Conservation (phyloP, 345 rosid genomes). For the Leavenworthia alabamica region DNA sequence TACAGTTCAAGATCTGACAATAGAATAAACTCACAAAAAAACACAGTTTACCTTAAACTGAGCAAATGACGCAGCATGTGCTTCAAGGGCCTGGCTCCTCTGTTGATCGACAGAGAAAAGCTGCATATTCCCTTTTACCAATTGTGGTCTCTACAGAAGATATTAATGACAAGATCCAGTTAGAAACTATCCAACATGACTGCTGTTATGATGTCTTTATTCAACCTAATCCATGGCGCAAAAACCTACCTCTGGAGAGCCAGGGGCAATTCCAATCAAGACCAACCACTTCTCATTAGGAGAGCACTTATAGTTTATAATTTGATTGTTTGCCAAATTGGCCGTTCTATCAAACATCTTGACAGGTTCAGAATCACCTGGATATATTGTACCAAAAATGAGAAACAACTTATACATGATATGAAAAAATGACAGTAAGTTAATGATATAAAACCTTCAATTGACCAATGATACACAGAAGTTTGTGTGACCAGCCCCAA, state of each 20-base stretch:
- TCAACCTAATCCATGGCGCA: background rate
- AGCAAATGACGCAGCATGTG: constrained; percentile 99
- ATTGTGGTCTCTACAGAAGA: constrained; percentile 66
- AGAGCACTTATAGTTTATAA: constrained; percentile 91
- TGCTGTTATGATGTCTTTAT: background rate
- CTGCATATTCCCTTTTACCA: constrained; percentile 95
- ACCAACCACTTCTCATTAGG: constrained; percentile 97
- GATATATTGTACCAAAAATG: constrained; percentile 12
- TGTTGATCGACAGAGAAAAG: constrained; percentile 95
- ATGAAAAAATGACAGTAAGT: constrained; percentile 1
- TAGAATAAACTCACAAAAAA: background rate
- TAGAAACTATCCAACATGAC: background rate
- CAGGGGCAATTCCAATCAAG: constrained; percentile 97
- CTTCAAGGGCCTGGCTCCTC: constrained; percentile 99
- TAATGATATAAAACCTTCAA: constrained; percentile 61
- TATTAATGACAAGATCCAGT: constrained; percentile 14
- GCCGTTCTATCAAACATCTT: constrained; percentile 99
- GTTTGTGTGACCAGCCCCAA: constrained; percentile 92
- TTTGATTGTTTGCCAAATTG: constrained; percentile 90
- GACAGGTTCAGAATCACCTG: constrained; percentile 95
- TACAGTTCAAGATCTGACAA: constrained; percentile 11
- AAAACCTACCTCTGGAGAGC: constrained; percentile 95
- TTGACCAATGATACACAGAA: constrained; percentile 93
- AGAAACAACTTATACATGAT: constrained; percentile 13
- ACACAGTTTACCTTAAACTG: constrained; percentile 56